Conservation (phyloP, 202 grass and related monocot genomes). For the Cymbopogon flexuosus region DNA sequence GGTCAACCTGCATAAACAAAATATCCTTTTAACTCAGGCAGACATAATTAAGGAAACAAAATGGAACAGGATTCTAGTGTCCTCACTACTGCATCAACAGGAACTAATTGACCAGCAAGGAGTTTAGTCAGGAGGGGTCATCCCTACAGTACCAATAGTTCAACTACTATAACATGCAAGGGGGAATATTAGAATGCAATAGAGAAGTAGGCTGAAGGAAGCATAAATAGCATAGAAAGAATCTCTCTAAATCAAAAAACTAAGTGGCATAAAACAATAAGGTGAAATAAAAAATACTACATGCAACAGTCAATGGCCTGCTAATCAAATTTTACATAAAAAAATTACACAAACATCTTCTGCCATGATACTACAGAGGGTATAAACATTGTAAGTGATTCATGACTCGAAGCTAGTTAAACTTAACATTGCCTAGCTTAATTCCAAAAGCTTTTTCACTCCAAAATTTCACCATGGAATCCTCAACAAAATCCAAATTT, state of each 20-base stretch:
- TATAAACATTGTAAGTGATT: neutral
- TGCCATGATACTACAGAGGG: slow-evolving; percentile 15
- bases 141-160: slow-evolving; percentile 87
- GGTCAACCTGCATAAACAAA: slow-evolving; percentile 57
- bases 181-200: slow-evolving; percentile 27
- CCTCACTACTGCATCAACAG: slow-evolving; percentile 89
- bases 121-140: slow-evolving; percentile 95
- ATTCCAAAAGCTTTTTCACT: neutral
- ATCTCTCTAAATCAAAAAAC: neutral
- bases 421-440: neutral
- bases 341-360: neutral
- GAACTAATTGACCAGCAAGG: slow-evolving; percentile 87
- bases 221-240: neutral
- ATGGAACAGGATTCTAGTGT: slow-evolving; percentile 2
- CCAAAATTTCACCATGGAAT: slow-evolving; percentile 1
- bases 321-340: slow-evolving; percentile 1
- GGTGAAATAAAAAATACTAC: slow-evolving; percentile 13
- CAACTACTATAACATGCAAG: slow-evolving; percentile 63
- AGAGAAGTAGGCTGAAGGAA: slow-evolving; percentile 17
- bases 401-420: slow-evolving; percentile 12
- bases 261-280: neutral
- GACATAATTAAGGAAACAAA: slow-evolving; percentile 8
- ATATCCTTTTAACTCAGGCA: slow-evolving; percentile 11
- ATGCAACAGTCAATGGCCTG: neutral
- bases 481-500: neutral